A percentile compares a stretch with the other conserved stretches of the same genome.
Evolutionary conservation across 495 filamentous ascomycete species (phyloP).

Genomic region (Cercophora newfieldiana): DNA sequence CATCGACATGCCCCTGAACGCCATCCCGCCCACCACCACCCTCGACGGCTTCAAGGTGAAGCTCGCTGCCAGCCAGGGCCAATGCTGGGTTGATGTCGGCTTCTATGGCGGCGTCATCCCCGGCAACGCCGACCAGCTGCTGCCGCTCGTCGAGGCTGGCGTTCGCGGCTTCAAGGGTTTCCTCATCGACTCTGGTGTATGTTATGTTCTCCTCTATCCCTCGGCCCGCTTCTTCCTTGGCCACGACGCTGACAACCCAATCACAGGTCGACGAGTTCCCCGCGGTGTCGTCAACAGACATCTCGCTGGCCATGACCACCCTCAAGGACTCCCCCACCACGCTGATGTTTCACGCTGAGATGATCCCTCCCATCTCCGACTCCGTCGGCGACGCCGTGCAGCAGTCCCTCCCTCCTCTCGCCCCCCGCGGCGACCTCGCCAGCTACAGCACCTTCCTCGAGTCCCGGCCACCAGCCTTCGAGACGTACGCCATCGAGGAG

Average conservation of each 20-base stretch:
- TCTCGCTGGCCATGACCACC: constrained; percentile 74
- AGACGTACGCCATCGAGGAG: constrained; percentile 86
- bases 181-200: constrained; percentile 92
- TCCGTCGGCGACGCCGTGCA: constrained; percentile 81
- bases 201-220: constrained; percentile 39
- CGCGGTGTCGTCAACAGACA: constrained; percentile 76
- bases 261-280: constrained; percentile 90
- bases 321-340: constrained; percentile 77
- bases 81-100: constrained; percentile 98
- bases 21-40: constrained; percentile 94
- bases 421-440: constrained; percentile 72
- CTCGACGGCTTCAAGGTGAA: constrained; percentile 80
- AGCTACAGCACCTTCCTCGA: constrained; percentile 89
- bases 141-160: constrained; percentile 77
- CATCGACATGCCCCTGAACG: constrained; percentile 97
- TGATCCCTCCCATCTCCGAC: constrained; percentile 84
- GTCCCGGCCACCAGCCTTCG: constrained; percentile 85
- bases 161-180: constrained; percentile 98
- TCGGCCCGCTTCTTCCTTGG: too few species aligned
- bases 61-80: constrained; percentile 75
- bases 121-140: constrained; percentile 78
- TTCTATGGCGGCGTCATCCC: constrained; percentile 97
- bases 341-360: constrained; percentile 98
- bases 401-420: constrained; percentile 67
- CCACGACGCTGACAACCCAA: constrained; percentile 21